Evolutionary conservation across 192 early-diverging fungal genomes (phyloP), one percentile per base, ranked within the genome.

Genomic region (Dissophora globulifera): DNA sequence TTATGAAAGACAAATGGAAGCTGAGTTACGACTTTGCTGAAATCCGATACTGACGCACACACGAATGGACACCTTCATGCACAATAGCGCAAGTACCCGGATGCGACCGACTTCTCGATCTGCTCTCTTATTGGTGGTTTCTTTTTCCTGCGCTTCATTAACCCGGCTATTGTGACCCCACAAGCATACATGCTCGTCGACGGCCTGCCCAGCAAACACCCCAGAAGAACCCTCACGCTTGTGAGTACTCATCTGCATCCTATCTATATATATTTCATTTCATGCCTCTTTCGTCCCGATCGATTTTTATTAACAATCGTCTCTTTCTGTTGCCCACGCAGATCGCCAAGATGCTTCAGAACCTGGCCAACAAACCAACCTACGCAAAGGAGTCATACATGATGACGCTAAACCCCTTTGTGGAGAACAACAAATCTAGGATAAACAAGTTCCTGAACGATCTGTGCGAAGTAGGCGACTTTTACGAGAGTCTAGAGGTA

Each of bases 41-140:
- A n/a, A n/a, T n/a, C n/a, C n/a, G n/a, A n/a, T n/a, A n/a, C 40
- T 11, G 33, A 56, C 31, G 33, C n/a, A 40, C 35, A 22, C 31
- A 29, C 23, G 15, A 8, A 17, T 33, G 25, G 23, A 31, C 50
- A 52, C 19, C 23, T 9, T 45, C 7, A 7, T 40, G 38, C 7
- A 40, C 38, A 40, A 33, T 64, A 82, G 88, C 78, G 95, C 56
- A 94, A 95, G 78, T 97, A 92, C 83, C 95, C 96, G 0, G 89
- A 97, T 50, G 92, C 93, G 15, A 88, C 93, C 10, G 94, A 96
- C 55, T 86, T 88, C 50, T 90, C 92, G 12, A 92, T 96, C 27
- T 94, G 95, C 74, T 97, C 97, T 49, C 82, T 97, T 30, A 96
- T 98, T 79, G 97, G 97, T 33, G 96, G 95, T 8, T 97, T 98